Evolutionary conservation across 768 basidiomycete species (phyloP).

Genomic region (Lactifluus volemus): DNA sequence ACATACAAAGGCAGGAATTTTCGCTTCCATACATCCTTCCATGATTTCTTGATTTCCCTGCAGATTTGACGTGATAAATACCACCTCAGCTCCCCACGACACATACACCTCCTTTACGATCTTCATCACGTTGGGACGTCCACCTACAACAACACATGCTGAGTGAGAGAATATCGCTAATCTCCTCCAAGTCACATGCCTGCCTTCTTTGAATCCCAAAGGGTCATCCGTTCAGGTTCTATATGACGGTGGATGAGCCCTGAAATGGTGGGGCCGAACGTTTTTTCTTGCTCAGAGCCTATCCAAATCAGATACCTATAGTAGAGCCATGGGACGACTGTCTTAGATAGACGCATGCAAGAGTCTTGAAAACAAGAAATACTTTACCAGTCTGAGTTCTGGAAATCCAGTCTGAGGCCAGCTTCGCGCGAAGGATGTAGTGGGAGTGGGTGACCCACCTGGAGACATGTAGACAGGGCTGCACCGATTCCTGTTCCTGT

Average conservation of each 20-base stretch:
- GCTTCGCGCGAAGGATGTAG: no score
- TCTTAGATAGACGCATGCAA: neutral
- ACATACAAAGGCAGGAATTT: constrained; percentile 42
- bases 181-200: neutral
- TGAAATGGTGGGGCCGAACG: constrained; percentile 73
- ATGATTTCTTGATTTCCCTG: constrained; percentile 73
- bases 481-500: constrained; percentile 79
- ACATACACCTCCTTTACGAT: constrained; percentile 59
- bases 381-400: constrained; percentile 62
- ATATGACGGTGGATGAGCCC: constrained; percentile 64
- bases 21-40: constrained; percentile 63
- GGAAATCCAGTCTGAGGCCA: constrained; percentile 20
- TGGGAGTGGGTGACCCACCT: constrained; percentile 1
- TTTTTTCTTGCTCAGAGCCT: constrained; percentile 79
- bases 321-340: neutral
- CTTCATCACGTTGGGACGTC: constrained; percentile 72
- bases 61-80: constrained; percentile 81
- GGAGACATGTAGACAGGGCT: constrained; percentile 52
- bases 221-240: constrained; percentile 59
- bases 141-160: constrained; percentile 30
- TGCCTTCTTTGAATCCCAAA: constrained; percentile 71
- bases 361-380: neutral
- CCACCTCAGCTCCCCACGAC: constrained; percentile 69
- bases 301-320: constrained; percentile 75
- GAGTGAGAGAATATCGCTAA: neutral